phyloP scores from a whole-genome alignment of 345 rosid species.

The Citrus inodora region DNA sequence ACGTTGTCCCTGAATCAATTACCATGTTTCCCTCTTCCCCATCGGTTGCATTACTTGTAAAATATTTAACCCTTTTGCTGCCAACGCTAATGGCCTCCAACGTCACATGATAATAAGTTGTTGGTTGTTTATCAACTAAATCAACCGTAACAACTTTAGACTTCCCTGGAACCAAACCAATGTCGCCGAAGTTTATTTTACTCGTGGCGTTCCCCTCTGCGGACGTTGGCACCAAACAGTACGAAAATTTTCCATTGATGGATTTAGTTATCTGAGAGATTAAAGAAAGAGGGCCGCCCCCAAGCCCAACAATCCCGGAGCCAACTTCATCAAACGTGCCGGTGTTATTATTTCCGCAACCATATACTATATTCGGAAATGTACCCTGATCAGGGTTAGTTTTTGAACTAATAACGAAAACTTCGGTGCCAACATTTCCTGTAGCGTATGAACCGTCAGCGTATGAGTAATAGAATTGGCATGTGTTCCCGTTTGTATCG shows the following conservation, averaged over 20 bases:
- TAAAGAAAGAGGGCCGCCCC: slow-evolving; percentile 53
- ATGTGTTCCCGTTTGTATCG: slow-evolving; percentile 7
- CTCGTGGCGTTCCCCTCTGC: slow-evolving; percentile 24
- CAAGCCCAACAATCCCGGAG: slow-evolving; percentile 62
- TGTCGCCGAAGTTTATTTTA: slow-evolving; percentile 44
- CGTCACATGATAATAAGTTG: slow-evolving; percentile 44
- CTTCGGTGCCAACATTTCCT: slow-evolving; percentile 49
- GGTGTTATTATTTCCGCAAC: slow-evolving; percentile 50
- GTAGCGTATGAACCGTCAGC: slow-evolving; percentile 37
- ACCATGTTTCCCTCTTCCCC: slow-evolving; percentile 41
- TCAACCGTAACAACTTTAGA: slow-evolving; percentile 34
- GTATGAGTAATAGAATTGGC: slow-evolving; percentile 45
- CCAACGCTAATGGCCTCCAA: slow-evolving; percentile 62
- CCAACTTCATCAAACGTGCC: slow-evolving; percentile 45
- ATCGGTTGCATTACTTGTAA: neutral
- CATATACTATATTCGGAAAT: slow-evolving; percentile 27
- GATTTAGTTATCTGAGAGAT: slow-evolving; percentile 38
- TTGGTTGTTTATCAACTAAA: slow-evolving; percentile 24
- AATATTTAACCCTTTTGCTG: slow-evolving; percentile 31
- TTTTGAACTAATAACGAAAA: slow-evolving; percentile 24
- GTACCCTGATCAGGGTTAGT: slow-evolving; percentile 14
- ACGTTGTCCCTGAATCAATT: slow-evolving; percentile 57
- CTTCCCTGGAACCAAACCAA: slow-evolving; percentile 15
- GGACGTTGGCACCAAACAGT: slow-evolving; percentile 47
- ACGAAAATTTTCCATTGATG: slow-evolving; percentile 45